phyloP scores from a whole-genome alignment of 176 grass and related monocot genomes.

The Carex kokanica region DNA sequence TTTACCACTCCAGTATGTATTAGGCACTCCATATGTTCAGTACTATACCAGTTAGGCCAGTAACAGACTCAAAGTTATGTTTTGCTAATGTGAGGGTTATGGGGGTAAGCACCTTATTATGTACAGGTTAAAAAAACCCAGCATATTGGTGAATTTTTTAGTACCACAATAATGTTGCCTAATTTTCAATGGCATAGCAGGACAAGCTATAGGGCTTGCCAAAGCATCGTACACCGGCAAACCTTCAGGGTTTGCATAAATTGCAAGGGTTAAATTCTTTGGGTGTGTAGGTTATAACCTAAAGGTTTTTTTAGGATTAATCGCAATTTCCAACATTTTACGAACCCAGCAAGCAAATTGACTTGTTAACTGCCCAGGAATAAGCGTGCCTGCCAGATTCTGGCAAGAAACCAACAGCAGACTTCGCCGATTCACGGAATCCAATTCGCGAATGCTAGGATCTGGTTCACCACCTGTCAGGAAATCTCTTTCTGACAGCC shows the following conservation, averaged over 20 bases:
- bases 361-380: conserved; percentile 36
- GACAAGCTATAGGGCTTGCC: not conserved
- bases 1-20: not conserved
- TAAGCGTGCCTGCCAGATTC: conserved; percentile 86
- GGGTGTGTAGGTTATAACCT: not conserved
- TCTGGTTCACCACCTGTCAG: conserved; percentile 27
- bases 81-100: not conserved
- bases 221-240: not conserved
- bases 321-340: conserved; percentile 2
- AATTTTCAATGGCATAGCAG: not conserved
- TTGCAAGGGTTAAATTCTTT: not conserved
- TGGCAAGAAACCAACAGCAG: conserved; percentile 91
- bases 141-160: not conserved
- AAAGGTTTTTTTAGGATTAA: not conserved
- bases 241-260: not conserved
- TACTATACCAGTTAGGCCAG: not conserved
- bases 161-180: not conserved
- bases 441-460: conserved; percentile 34
- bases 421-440: conserved; percentile 62
- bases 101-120: not conserved
- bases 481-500: conserved; percentile 55
- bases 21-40: not conserved
- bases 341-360: not conserved
- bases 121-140: not conserved
- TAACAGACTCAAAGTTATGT: not conserved